Evolutionary conservation across 352 stramenopile species (phyloP).

Genomic region (Pythium oligandrum): DNA sequence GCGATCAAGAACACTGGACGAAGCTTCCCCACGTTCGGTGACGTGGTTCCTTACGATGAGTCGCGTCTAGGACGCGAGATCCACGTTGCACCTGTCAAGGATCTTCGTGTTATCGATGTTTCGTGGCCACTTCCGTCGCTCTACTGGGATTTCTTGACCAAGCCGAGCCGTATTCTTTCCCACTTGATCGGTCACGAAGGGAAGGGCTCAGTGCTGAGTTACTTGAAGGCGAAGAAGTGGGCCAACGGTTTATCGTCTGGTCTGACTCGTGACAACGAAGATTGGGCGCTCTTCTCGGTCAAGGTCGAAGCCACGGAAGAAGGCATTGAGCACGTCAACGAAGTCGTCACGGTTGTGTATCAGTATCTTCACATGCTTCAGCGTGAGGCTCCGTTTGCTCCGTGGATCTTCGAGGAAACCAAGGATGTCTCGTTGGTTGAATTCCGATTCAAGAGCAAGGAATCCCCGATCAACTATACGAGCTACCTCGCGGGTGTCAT

Average conservation of each 20-base stretch:
- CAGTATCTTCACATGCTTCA: constrained; percentile 63
- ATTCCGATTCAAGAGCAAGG: constrained; percentile 79
- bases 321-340: constrained; percentile 53
- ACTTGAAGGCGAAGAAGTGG: constrained; percentile 84
- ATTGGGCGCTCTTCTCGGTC: constrained; percentile 62
- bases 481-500: constrained; percentile 63
- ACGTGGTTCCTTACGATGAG: constrained; percentile 48
- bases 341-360: constrained; percentile 59
- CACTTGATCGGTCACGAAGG: constrained; percentile 95
- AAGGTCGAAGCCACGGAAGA: constrained; percentile 67
- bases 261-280: constrained; percentile 63
- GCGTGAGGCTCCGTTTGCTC: constrained; percentile 27
- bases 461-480: constrained; percentile 65
- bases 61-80: constrained; percentile 31
- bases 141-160: constrained; percentile 54
- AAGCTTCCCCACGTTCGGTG: constrained; percentile 44
- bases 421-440: constrained; percentile 49
- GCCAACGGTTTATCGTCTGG: constrained; percentile 62
- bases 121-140: constrained; percentile 63
- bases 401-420: constrained; percentile 70
- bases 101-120: constrained; percentile 67
- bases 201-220: constrained; percentile 88
- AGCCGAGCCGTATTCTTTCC: constrained; percentile 81
- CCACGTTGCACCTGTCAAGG: constrained; percentile 62
- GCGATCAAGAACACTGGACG: constrained; percentile 71